phyloP scores from a whole-genome alignment of 345 rosid genomes.

The Brassica carinata region DNA sequence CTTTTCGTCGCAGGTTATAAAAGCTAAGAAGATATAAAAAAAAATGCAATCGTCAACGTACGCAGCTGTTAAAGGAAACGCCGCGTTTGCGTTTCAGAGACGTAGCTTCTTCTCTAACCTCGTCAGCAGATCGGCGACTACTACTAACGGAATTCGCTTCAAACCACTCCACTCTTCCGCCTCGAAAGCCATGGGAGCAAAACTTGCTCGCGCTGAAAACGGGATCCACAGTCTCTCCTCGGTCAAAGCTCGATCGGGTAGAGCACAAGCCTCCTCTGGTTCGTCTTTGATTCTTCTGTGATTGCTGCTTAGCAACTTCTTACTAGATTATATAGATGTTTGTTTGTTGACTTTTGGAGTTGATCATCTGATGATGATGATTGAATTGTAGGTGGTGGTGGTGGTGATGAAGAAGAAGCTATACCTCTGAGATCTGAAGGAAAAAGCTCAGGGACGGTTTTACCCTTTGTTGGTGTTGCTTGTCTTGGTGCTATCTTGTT shows the following conservation, averaged over 20 bases:
- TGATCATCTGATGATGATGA: not conserved
- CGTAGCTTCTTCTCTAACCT: constrained; percentile 37
- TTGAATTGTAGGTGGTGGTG: constrained; percentile 54
- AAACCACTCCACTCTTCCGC: constrained; percentile 5
- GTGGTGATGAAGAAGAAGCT: constrained; percentile 59
- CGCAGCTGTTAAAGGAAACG: constrained; percentile 45
- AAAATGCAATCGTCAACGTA: constrained; percentile 63
- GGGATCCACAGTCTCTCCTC: constrained; percentile 46
- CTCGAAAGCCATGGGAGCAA: constrained; percentile 58
- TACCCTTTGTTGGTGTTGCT: constrained; percentile 92
- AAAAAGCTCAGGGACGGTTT: constrained; percentile 73
- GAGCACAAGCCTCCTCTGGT: constrained; percentile 77
- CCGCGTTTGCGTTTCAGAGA: constrained; percentile 44
- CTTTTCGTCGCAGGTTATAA: constrained; percentile 32
- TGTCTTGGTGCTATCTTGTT: constrained; percentile 93
- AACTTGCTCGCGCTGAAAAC: constrained; percentile 56
- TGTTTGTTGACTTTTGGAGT: not conserved
- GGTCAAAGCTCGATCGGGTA: constrained; percentile 60
- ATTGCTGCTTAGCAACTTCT: not conserved
- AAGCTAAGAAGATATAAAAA: not conserved
- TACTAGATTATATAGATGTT: too few species aligned
- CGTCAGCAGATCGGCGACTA: constrained; percentile 33
- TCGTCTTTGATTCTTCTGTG: constrained; percentile 23
- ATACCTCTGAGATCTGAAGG: constrained; percentile 49
- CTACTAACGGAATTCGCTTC: constrained; percentile 32